Evolutionary conservation across 1,284 basidiomycete genomes (phyloP).

Genomic region (Vanrija sp.): DNA sequence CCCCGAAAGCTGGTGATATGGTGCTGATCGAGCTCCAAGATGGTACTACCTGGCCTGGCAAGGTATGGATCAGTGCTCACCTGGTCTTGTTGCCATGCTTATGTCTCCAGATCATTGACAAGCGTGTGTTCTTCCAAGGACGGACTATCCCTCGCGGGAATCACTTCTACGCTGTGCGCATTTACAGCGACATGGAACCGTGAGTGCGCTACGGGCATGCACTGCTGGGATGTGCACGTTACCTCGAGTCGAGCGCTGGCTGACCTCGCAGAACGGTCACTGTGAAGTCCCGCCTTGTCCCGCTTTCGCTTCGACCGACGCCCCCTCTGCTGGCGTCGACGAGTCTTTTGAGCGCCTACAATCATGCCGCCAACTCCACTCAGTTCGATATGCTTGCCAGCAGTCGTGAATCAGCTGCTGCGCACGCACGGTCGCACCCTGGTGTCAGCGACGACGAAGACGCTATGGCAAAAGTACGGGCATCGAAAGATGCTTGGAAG

Average conservation of each 20-base stretch:
- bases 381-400: conserved; percentile 35
- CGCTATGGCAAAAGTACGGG: conserved; percentile 14
- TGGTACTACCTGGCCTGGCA: conserved; percentile 35
- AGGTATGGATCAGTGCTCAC: conserved; percentile 19
- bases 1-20: conserved; percentile 31
- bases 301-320: conserved; percentile 29
- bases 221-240: too few species aligned
- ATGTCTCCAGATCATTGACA: conserved; percentile 38
- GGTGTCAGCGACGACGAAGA: conserved; percentile 24
- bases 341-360: conserved; percentile 34
- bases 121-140: conserved; percentile 39
- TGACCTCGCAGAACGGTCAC: conserved; percentile 28
- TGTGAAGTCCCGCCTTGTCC: conserved; percentile 41
- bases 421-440: conserved; percentile 36
- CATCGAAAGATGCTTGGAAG: conserved; percentile 42
- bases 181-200: conserved; percentile 39
- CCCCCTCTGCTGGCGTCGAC: conserved; percentile 38
- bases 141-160: conserved; percentile 37
- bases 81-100: not conserved
- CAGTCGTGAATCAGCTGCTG: conserved; percentile 31
- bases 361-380: conserved; percentile 35
- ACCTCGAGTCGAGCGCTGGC: not conserved
- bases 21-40: conserved; percentile 37
- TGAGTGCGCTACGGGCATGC: conserved; percentile 20
- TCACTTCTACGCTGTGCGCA: conserved; percentile 41